phyloP scores from a whole-genome alignment of 202 grass and related monocot species.

The Elaeis oleifera region DNA sequence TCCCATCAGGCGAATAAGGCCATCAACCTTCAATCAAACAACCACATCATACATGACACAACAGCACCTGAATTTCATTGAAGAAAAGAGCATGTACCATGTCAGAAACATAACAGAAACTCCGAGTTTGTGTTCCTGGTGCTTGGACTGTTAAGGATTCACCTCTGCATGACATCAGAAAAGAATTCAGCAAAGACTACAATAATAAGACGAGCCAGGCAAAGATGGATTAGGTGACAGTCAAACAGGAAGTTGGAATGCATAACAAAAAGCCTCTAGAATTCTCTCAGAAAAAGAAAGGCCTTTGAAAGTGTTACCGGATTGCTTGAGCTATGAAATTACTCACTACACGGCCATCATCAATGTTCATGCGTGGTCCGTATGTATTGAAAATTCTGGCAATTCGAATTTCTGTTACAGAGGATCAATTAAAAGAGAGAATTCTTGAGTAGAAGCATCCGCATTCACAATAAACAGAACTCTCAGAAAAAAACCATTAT shows the following conservation, averaged over 20 bases:
- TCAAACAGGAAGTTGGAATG: constrained; percentile 2
- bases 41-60: not conserved
- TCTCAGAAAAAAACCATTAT: too few species aligned
- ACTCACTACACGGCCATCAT: constrained; percentile 97
- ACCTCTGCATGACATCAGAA: constrained; percentile 33
- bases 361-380: constrained; percentile 99
- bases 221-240: not conserved
- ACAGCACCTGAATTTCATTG: not conserved
- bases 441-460: too few species aligned
- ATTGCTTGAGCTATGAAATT: constrained; percentile 99
- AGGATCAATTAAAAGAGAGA: constrained; percentile 7
- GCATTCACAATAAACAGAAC: too few species aligned
- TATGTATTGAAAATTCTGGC: constrained; percentile 99
- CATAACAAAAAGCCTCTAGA: not conserved
- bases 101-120: constrained; percentile 95
- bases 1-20: constrained; percentile 97
- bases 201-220: constrained; percentile 13
- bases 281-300: constrained; percentile 13
- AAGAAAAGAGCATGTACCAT: constrained; percentile 48
- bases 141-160: constrained; percentile 89
- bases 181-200: not conserved
- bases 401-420: constrained; percentile 81
- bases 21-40: constrained; percentile 58
- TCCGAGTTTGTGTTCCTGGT: constrained; percentile 96
- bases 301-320: constrained; percentile 46